These are phyloP conservation scores for Colletotrichum siamense DNA, from an alignment of 2,329 filamentous ascomycete species.

Conservation along the genomic window DNA sequence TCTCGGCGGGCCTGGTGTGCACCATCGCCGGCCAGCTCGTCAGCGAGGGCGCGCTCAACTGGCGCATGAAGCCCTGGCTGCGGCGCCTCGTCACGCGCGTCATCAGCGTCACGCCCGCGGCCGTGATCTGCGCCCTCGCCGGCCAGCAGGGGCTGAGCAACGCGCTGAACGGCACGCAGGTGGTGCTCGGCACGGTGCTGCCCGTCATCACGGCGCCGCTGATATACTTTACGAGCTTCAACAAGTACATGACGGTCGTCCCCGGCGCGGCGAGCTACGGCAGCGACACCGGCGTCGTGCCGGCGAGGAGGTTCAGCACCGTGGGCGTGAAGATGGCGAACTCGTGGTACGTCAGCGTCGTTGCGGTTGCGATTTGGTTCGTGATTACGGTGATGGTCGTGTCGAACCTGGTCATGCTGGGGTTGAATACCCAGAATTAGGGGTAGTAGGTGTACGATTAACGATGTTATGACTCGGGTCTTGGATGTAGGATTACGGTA, in stretches of 20 bases:
- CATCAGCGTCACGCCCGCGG: conserved; percentile 81
- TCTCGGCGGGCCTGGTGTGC: conserved; percentile 84
- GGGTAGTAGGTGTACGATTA: neutral
- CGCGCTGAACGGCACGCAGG: conserved; percentile 78
- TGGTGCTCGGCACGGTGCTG: conserved; percentile 77
- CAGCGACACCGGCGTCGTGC: conserved; percentile 6
- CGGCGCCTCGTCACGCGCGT: conserved; percentile 77
- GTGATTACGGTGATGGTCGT: conserved; percentile 81
- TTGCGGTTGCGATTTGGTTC: conserved; percentile 70
- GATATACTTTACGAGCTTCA: conserved; percentile 83
- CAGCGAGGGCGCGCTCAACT: conserved; percentile 79
- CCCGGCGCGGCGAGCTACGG: conserved; percentile 15
- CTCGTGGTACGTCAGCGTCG: conserved; percentile 63
- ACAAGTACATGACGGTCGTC: conserved; percentile 70
- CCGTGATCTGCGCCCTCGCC: conserved; percentile 81
- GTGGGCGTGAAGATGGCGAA: conserved; percentile 72
- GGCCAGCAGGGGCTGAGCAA: conserved; percentile 72
- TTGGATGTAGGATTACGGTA: neutral
- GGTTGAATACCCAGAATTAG: neutral
- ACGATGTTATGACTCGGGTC: neutral
- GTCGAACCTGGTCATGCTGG: conserved; percentile 68
- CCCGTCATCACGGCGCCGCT: conserved; percentile 83
- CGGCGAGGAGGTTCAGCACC: conserved; percentile 23
- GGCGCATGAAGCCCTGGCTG: conserved; percentile 78
- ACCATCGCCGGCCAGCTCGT: conserved; percentile 92